Evolutionary conservation across 2,329 filamentous ascomycete species (phyloP).

Genomic region (Zopfia rhizophila): DNA sequence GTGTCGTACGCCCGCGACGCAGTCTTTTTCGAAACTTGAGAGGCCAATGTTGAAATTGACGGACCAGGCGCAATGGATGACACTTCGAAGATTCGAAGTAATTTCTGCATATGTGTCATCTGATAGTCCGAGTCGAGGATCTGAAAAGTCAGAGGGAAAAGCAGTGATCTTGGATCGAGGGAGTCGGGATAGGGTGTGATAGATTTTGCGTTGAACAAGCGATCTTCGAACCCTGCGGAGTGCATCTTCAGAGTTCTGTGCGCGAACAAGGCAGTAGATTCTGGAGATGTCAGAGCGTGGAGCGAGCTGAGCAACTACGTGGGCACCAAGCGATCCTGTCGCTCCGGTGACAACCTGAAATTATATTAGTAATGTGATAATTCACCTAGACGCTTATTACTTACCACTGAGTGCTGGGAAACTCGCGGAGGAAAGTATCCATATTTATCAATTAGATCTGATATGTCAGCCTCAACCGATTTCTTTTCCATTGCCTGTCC

Average conservation of each 20-base stretch:
- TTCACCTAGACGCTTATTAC: neutral
- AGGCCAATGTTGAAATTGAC: constrained; percentile 67
- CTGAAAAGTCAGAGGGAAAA: constrained; percentile 53
- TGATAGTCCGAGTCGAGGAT: constrained; percentile 53
- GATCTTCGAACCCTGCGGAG: constrained; percentile 49
- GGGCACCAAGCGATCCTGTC: constrained; percentile 73
- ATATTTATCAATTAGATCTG: constrained; percentile 57
- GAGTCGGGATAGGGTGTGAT: constrained; percentile 36
- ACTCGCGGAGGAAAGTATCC: constrained; percentile 44
- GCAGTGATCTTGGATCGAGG: constrained; percentile 43
- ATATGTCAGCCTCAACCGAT: constrained; percentile 57
- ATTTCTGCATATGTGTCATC: constrained; percentile 24
- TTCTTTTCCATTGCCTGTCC: constrained; percentile 45
- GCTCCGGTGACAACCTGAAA: constrained; percentile 67
- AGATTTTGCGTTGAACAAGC: constrained; percentile 50
- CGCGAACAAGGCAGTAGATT: constrained; percentile 66
- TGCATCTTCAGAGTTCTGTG: constrained; percentile 46
- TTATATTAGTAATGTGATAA: no score
- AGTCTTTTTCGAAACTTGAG: constrained; percentile 60
- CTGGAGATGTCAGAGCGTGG: constrained; percentile 40
- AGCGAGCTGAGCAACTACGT: constrained; percentile 59
- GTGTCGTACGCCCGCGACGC: constrained; percentile 58
- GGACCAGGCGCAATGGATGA: constrained; percentile 65
- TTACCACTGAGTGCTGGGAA: constrained; percentile 19
- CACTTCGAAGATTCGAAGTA: constrained; percentile 43